Evolutionary conservation across 2,329 filamentous ascomycete species (phyloP), one percentile per base, ranked within the genome.

Genomic region (Davidsoniella neocaledoniae): DNA sequence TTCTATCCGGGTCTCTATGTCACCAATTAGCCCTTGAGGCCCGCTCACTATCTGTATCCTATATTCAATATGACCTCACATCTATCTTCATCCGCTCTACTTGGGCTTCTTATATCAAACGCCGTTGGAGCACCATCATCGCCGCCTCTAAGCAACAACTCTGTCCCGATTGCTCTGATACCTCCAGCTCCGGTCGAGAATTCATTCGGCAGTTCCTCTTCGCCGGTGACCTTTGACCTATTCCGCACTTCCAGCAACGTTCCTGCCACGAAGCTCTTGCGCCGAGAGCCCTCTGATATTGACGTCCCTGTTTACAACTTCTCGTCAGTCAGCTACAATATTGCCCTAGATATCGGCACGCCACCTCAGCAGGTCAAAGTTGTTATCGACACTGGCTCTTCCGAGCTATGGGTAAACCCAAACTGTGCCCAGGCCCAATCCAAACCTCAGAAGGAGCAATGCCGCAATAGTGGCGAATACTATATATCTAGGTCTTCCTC

Each of bases 361-460:
- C 66, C 66, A 4, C 58, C 59, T 4, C 64, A 67, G 50, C 49
- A 55, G 3, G 62, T 68, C 42, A 63, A 58, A 33, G 63, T 68
- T 53, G 61, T 64, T 53, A 61, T 68, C 45, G 66, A 68, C 52
- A 68, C 66, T 0, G 65, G 65, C 14, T 67, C 66, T 3, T 58
- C 60, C 7, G 65, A 68, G 55, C 59, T 67, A 4, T 68, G 66
- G 66, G 63, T 68, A 37, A 66, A 68, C 50, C 66, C 66, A 5
- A 57, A 61, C 6, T 68, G 66, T 55, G 19, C 14, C 43, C 47
- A 42, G 14, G 54, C 54, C 42, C 50, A 54, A 26, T 53, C 53
- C 9, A 23, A 43, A 5, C 49, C 53, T 4, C 54, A 55, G 21
- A 39, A 53, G 17, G 39, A 45, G 12, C 53, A 54, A 38, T 55